A percentile compares a stretch with the other conserved stretches of the same genome.
phyloP scores from a whole-genome alignment of 1,284 basidiomycete genomes.

The Trichosporon coremiiforme region DNA sequence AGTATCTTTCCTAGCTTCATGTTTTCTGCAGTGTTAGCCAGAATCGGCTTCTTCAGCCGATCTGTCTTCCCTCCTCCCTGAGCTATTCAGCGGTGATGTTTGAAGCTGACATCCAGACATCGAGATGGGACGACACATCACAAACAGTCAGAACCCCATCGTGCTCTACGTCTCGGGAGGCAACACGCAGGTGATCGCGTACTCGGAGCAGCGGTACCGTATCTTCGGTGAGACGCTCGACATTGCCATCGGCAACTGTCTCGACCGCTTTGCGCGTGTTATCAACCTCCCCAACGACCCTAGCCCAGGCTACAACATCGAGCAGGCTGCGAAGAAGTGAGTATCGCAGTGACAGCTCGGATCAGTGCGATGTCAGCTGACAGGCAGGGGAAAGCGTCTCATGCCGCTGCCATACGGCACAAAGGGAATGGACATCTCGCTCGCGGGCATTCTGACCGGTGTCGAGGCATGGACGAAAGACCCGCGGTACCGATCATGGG shows the following conservation, averaged over 20 bases:
- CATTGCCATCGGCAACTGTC: conserved; percentile 97
- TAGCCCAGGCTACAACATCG: conserved; percentile 97
- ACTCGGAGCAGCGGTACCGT: conserved; percentile 92
- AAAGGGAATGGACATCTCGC: conserved; percentile 94
- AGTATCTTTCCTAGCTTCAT: conserved; percentile 55
- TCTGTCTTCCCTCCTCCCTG: no score
- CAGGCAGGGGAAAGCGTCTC: conserved; percentile 62
- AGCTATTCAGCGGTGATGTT: no score
- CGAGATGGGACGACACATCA: conserved; percentile 97
- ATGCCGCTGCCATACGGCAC: conserved; percentile 90
- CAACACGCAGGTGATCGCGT: conserved; percentile 99
- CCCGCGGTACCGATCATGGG: conserved; percentile 64
- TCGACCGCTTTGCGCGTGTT: conserved; percentile 96
- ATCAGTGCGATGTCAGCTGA: neutral
- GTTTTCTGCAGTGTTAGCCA: no score
- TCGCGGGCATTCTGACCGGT: conserved; percentile 89
- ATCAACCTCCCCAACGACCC: conserved; percentile 95
- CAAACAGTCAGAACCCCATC: conserved; percentile 90
- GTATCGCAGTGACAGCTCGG: conserved; percentile 32
- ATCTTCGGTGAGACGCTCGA: conserved; percentile 99
- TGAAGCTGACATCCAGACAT: conserved; percentile 67
- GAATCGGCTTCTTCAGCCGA: no score
- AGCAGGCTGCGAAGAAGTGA: conserved; percentile 88
- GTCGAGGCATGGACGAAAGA: conserved; percentile 84
- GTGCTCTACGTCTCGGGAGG: conserved; percentile 98